A percentile compares a stretch with the other conserved stretches of the same genome.
phyloP scores from a whole-genome alignment of 768 basidiomycete species.

The Kwoniella europaea region DNA sequence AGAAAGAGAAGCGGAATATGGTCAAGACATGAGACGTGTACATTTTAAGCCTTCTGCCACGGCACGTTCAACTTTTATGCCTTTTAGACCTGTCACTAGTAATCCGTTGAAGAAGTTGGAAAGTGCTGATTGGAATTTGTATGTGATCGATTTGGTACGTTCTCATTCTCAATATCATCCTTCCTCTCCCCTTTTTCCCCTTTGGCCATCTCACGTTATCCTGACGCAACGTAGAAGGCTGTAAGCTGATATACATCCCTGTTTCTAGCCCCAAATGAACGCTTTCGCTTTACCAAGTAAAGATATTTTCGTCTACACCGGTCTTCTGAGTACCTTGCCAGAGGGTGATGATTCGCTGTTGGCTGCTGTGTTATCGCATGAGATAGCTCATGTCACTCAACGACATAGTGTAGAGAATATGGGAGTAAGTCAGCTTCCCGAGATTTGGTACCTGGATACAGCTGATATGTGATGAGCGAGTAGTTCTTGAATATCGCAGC shows the following conservation, averaged over 20 bases:
- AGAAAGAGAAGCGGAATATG: conserved; percentile 43
- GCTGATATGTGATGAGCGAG: background rate
- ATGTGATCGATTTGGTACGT: conserved; percentile 60
- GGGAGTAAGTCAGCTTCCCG: conserved; percentile 41
- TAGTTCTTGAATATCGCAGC: conserved; percentile 61
- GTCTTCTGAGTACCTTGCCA: conserved; percentile 59
- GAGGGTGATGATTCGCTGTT: conserved; percentile 60
- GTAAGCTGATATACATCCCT: background rate
- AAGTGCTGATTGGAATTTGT: conserved; percentile 60
- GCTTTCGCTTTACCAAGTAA: conserved; percentile 61
- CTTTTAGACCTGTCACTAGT: conserved; percentile 57
- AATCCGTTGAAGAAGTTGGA: conserved; percentile 60
- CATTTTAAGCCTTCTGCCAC: conserved; percentile 42
- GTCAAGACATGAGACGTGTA: conserved; percentile 17
- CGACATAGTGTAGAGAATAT: conserved; percentile 62
- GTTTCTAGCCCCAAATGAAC: conserved; percentile 57
- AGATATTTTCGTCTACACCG: conserved; percentile 62
- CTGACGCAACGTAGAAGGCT: too few relatives aligned
- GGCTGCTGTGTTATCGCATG: conserved; percentile 61
- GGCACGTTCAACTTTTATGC: conserved; percentile 55
- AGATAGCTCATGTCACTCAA: conserved; percentile 60
- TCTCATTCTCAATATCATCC: background rate
- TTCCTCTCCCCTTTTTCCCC: background rate
- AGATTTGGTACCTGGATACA: background rate
- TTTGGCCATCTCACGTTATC: too few relatives aligned